Percentiles rank a stretch among this genome's conserved stretches.
Conservation (phyloP, 2,329 filamentous ascomycete genomes). For the Aspergillus fructus region DNA sequence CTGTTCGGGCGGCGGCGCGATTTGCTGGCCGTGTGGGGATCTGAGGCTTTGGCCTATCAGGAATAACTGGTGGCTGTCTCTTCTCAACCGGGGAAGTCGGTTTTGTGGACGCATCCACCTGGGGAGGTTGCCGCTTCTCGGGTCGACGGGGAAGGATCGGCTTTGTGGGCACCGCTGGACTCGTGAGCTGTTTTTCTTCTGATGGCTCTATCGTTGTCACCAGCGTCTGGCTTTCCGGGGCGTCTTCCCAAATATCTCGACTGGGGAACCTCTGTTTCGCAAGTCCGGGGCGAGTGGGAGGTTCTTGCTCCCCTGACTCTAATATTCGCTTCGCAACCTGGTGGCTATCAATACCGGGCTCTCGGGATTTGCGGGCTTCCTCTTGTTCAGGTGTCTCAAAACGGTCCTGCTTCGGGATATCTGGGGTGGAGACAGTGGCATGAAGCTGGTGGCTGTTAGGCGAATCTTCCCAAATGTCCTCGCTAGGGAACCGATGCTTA, state of each 20-base stretch:
- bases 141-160: slow-evolving; percentile 36
- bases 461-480: slow-evolving; percentile 96
- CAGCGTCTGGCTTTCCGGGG: slow-evolving; percentile 76
- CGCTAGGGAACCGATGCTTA: slow-evolving; percentile 79
- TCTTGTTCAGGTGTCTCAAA: slow-evolving; percentile 52
- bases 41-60: slow-evolving; percentile 63
- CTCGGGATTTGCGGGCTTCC: slow-evolving; percentile 41
- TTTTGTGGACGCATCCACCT: slow-evolving; percentile 34
- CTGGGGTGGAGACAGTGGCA: slow-evolving; percentile 81
- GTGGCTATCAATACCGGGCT: slow-evolving; percentile 39
- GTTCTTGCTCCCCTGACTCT: slow-evolving; percentile 25
- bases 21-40: slow-evolving; percentile 67
- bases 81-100: slow-evolving; percentile 50
- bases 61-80: slow-evolving; percentile 53
- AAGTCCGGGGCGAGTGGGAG: slow-evolving; percentile 51
- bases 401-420: slow-evolving; percentile 51
- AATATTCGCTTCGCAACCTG: slow-evolving; percentile 36
- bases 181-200: slow-evolving; percentile 52
- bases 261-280: slow-evolving; percentile 77
- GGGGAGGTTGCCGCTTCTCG: slow-evolving; percentile 33
- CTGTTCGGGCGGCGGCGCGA: slow-evolving; percentile 32
- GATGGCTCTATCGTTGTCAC: slow-evolving; percentile 64
- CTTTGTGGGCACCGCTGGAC: slow-evolving; percentile 33
- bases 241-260: slow-evolving; percentile 92
- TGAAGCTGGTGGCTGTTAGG: slow-evolving; percentile 76